Evolutionary conservation across 768 basidiomycete species (phyloP).

Genomic region (Boletus sp.): DNA sequence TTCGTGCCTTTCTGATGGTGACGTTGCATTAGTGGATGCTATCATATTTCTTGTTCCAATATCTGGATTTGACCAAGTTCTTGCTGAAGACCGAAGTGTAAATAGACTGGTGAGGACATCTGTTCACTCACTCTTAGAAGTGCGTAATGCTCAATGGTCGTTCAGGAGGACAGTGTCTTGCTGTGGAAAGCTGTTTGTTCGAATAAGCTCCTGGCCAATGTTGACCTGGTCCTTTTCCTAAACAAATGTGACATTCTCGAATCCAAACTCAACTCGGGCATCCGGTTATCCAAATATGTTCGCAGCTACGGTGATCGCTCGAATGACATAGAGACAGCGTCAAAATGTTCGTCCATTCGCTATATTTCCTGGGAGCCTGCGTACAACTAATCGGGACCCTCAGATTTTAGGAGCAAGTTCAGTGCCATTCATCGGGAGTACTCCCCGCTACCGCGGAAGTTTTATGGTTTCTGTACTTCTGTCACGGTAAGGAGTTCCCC

Average conservation of each 20-base stretch:
- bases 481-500: conserved; percentile 51
- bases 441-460: conserved; percentile 70
- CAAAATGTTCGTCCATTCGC: conserved; percentile 52
- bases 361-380: background rate
- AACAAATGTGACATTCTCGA: conserved; percentile 81
- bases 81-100: conserved; percentile 50
- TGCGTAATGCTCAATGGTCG: background rate
- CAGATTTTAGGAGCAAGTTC: conserved; percentile 71
- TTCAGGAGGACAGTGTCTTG: conserved; percentile 71
- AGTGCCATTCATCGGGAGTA: conserved; percentile 75
- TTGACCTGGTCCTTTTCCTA: conserved; percentile 76
- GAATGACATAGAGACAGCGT: conserved; percentile 68
- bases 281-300: conserved; percentile 64
- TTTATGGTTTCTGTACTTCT: conserved; percentile 76
- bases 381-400: background rate
- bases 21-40: conserved; percentile 34
- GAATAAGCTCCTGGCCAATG: conserved; percentile 66
- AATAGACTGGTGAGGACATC: conserved; percentile 44
- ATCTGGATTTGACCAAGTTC: conserved; percentile 54
- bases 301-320: conserved; percentile 66
- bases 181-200: conserved; percentile 74
- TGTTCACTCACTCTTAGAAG: background rate
- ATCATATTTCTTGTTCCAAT: conserved; percentile 63
- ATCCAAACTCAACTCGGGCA: conserved; percentile 61
- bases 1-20: background rate